Evolutionary conservation across 2,329 filamentous ascomycete genomes (phyloP).

Genomic region (Neonectria punicea): DNA sequence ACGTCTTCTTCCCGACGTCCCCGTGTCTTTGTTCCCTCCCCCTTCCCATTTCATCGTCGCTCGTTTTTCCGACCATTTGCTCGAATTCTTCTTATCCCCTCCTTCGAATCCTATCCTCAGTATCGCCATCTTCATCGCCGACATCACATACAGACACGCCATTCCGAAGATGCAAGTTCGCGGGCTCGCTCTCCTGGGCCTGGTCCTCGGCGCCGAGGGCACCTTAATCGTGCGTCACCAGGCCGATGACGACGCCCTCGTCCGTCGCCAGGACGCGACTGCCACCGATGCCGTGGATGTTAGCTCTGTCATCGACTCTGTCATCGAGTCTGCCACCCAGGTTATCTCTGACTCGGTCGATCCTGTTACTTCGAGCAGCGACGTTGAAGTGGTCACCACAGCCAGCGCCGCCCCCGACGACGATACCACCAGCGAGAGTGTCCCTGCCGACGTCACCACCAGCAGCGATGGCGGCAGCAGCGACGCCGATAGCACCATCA

Average conservation of each 20-base stretch:
- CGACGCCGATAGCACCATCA: constrained; percentile 43
- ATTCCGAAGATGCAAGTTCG: constrained; percentile 39
- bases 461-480: constrained; percentile 3
- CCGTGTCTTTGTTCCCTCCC: constrained; percentile 26
- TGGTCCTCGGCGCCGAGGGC: constrained; percentile 40
- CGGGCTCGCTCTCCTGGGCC: constrained; percentile 37
- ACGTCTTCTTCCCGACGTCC: constrained; percentile 27
- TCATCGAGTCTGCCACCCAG: constrained; percentile 16
- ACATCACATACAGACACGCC: constrained; percentile 11
- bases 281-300: constrained; percentile 12
- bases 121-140: constrained; percentile 5
- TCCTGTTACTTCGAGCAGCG: constrained; percentile 5
- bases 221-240: constrained; percentile 25
- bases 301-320: constrained; percentile 5
- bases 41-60: constrained; percentile 14
- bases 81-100: constrained; percentile 13
- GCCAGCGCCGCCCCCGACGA: constrained; percentile 9
- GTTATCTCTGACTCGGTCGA: constrained; percentile 1
- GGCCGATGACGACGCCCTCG: background rate
- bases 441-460: constrained; percentile 5
- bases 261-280: constrained; percentile 27
- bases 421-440: background rate
- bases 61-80: constrained; percentile 27
- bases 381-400: constrained; percentile 18
- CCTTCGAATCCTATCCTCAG: background rate